These are phyloP conservation scores for Alternaria gansuensis DNA, from an alignment of 2,329 filamentous ascomycete species.

Conservation along the genomic window DNA sequence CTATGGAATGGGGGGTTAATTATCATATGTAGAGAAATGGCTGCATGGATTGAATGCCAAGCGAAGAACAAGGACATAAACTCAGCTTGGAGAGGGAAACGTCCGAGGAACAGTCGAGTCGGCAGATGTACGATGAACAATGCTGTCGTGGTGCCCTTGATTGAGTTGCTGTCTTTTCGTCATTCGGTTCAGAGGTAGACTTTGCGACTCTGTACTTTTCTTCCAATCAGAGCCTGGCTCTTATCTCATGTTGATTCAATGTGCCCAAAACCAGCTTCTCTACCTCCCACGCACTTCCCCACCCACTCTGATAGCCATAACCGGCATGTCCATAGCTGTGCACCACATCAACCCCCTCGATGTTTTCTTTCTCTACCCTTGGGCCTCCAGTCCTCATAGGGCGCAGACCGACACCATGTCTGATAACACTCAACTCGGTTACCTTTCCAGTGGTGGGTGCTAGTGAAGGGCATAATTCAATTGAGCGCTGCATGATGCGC, in stretches of 20 bases:
- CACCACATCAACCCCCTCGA: constrained; percentile 71
- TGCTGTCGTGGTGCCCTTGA: too few relatives aligned
- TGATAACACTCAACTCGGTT: constrained; percentile 75
- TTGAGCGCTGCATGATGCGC: constrained; percentile 83
- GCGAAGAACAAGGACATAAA: too few relatives aligned
- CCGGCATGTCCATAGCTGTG: constrained; percentile 84
- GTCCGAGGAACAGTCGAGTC: too few relatives aligned
- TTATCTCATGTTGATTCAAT: constrained; percentile 24
- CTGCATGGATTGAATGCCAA: too few relatives aligned
- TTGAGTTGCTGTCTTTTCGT: neutral
- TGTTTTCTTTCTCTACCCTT: constrained; percentile 75
- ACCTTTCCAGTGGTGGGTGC: constrained; percentile 67
- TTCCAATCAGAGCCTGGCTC: constrained; percentile 16
- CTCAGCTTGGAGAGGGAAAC: too few relatives aligned
- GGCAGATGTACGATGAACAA: too few relatives aligned
- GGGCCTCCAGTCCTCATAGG: constrained; percentile 78
- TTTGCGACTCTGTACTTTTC: too few relatives aligned
- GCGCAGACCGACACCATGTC: constrained; percentile 83
- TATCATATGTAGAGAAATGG: too few relatives aligned
- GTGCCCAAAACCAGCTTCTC: constrained; percentile 51
- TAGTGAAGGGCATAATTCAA: constrained; percentile 71
- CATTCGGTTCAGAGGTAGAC: too few relatives aligned
- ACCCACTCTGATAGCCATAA: constrained; percentile 71
- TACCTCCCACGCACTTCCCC: constrained; percentile 55
- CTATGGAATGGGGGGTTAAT: too few relatives aligned